Evolutionary conservation across 768 basidiomycete species (phyloP).

Genomic region (Suillus hirtellus): DNA sequence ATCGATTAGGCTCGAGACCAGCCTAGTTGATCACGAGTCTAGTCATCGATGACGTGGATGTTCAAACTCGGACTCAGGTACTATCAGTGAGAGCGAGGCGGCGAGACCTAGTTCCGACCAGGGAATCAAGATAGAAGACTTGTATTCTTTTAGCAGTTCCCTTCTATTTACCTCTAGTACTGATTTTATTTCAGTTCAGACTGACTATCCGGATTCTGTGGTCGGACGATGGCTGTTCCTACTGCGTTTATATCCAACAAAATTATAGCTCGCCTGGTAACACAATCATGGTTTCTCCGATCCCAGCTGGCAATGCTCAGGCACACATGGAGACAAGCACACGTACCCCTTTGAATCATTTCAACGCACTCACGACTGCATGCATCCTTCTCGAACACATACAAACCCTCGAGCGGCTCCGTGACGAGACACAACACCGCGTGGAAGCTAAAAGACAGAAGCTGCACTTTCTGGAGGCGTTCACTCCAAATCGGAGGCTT

Average conservation of each 20-base stretch:
- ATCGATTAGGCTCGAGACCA: too few relatives aligned
- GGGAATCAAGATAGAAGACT: too few relatives aligned
- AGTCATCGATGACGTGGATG: too few relatives aligned
- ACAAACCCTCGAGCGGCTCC: slow-evolving; percentile 20
- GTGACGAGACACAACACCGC: slow-evolving; percentile 8
- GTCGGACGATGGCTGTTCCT: background rate
- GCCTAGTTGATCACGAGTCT: too few relatives aligned
- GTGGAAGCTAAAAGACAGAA: slow-evolving; percentile 3
- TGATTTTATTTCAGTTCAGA: slow-evolving; percentile 2
- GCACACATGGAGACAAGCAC: background rate
- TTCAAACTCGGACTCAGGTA: too few relatives aligned
- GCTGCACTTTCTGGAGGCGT: background rate
- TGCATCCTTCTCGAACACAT: slow-evolving; percentile 30
- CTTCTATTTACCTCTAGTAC: background rate
- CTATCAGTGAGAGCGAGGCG: too few relatives aligned
- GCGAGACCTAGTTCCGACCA: too few relatives aligned
- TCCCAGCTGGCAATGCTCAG: background rate
- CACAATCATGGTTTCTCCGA: background rate
- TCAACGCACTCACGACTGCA: slow-evolving; percentile 31
- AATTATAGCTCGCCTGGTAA: background rate
- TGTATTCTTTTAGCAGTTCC: background rate
- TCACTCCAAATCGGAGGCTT: background rate
- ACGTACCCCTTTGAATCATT: slow-evolving; percentile 9
- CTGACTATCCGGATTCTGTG: background rate
- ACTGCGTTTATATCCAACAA: background rate